phyloP scores from a whole-genome alignment of 768 basidiomycete genomes.

The Pleurotus salmoneostramineus region DNA sequence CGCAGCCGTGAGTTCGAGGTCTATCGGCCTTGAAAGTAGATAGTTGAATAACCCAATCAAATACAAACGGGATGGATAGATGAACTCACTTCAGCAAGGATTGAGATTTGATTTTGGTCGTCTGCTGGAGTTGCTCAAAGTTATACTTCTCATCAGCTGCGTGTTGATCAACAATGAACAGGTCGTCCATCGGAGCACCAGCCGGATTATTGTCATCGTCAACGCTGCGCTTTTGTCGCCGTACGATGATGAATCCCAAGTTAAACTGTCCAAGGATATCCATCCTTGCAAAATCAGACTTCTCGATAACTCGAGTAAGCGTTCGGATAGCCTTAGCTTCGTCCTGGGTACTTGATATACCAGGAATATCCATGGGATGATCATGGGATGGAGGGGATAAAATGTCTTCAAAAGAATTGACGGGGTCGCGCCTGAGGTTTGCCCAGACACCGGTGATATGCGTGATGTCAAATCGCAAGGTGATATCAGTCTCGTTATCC shows the following conservation, averaged over 20 bases:
- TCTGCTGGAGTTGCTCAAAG: constrained; percentile 89
- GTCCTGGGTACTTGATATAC: constrained; percentile 38
- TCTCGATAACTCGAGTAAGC: constrained; percentile 81
- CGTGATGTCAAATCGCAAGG: constrained; percentile 29
- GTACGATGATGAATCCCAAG: constrained; percentile 86
- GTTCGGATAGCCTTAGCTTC: constrained; percentile 58
- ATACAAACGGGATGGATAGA: background rate
- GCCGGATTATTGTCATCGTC: constrained; percentile 9
- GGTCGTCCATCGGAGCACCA: constrained; percentile 58
- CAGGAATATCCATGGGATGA: constrained; percentile 25
- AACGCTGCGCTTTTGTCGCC: constrained; percentile 39
- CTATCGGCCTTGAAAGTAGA: constrained; percentile 52
- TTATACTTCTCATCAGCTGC: constrained; percentile 99
- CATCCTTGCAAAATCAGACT: constrained; percentile 84
- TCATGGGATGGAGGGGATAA: background rate
- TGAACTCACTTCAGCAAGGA: constrained; percentile 67
- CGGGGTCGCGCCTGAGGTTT: constrained; percentile 5
- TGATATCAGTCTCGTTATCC: constrained; percentile 18
- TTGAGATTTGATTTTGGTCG: constrained; percentile 88
- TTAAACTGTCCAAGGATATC: constrained; percentile 93
- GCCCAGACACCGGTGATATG: constrained; percentile 22
- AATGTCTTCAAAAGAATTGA: background rate
- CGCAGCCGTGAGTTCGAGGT: constrained; percentile 80
- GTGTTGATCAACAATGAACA: constrained; percentile 97
- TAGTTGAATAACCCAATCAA: background rate